Base-by-base conservation (phyloP, 2,329 filamentous ascomycete species). In the Talaromyces sp. region DNA sequence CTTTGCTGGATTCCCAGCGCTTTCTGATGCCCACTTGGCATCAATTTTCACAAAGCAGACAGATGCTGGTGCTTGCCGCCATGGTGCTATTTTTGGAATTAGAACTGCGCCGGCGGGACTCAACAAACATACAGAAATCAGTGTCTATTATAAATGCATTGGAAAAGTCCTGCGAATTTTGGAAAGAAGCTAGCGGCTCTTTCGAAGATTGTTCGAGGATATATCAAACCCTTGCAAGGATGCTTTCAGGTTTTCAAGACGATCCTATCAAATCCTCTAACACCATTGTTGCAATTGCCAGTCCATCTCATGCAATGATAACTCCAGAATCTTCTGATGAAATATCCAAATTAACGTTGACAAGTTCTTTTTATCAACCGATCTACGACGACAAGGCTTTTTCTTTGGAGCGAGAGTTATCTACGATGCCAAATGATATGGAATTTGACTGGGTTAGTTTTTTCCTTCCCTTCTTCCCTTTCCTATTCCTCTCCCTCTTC, bases 391-490 rank as follows among this genome's bases (percentile, higher is more conserved):
- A 29, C 6, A 27, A 9, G 19, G 31, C 10, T n/a, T 12, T 54
- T 26, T 21, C 24, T 1, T 53, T 46, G 9, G 60, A 57, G 10
- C 48, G 54, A 27, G 60, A 62, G 50, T 35, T 59, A 48, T 58
- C 54, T 35, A 12, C 57, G 3, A 54, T 57, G 35, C 56, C 60
- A 12, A 54, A 62, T 41, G 60, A 60, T 1, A 57, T 59, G 57
- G 27, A 60, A 35, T 57, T 62, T 60, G 57, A 62, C 29, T 62
- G 57, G 60, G 60, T 62, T 29, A 24, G 60, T 60, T 31, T 57
- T 21, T 27, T 11, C 3, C 4, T 8, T 38, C 12, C 53, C 7
- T 12, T 24, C 10, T 19, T n/a, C 8, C 7, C 6, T 27, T 7
- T 27, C n/a, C 1, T 27, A 27, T 27, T 7, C 7, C 7, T 29